Conservation (phyloP, 192 early-diverging fungal species). For the Backusella tuberculispora region DNA sequence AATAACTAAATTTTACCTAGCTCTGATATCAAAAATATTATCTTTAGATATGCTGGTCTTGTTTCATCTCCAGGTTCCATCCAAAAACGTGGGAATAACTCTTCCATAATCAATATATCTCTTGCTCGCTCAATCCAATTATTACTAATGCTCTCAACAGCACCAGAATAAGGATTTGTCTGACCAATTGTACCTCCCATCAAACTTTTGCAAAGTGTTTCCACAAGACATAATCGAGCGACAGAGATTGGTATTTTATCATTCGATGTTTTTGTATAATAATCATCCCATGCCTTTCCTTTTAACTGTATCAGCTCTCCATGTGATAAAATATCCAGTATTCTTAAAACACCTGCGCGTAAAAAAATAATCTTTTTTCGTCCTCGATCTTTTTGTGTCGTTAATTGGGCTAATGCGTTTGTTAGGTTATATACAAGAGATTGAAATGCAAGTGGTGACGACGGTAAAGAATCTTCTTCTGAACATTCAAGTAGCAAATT, state of each 20-base stretch:
- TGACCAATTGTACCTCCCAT: conserved; percentile 19
- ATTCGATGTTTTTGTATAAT: neutral
- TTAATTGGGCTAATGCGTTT: conserved; percentile 33
- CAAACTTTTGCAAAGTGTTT: conserved; percentile 30
- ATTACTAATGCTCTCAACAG: neutral
- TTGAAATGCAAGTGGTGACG: conserved; percentile 40
- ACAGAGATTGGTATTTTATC: conserved; percentile 10
- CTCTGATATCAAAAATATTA: conserved; percentile 27
- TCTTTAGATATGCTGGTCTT: conserved; percentile 10
- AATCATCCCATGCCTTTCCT: conserved; percentile 22
- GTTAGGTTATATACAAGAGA: conserved; percentile 40
- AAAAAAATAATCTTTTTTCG: neutral
- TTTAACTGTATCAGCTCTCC: conserved; percentile 15
- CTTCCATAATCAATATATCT: conserved; percentile 14
- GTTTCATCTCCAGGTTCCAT: conserved; percentile 12
- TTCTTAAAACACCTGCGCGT: conserved; percentile 9
- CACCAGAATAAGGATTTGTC: conserved; percentile 19
- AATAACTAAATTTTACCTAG: conserved; percentile 1
- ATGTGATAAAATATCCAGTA: conserved; percentile 26
- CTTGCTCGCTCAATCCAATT: neutral
- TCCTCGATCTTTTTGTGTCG: neutral
- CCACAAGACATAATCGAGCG: conserved; percentile 26
- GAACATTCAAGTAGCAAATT: conserved; percentile 21
- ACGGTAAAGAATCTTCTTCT: conserved; percentile 26
- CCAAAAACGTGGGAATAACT: conserved; percentile 30